These are phyloP conservation scores for Fusarium mexicanum DNA, from an alignment of 2,329 filamentous ascomycete genomes.

Conservation along the genomic window DNA sequence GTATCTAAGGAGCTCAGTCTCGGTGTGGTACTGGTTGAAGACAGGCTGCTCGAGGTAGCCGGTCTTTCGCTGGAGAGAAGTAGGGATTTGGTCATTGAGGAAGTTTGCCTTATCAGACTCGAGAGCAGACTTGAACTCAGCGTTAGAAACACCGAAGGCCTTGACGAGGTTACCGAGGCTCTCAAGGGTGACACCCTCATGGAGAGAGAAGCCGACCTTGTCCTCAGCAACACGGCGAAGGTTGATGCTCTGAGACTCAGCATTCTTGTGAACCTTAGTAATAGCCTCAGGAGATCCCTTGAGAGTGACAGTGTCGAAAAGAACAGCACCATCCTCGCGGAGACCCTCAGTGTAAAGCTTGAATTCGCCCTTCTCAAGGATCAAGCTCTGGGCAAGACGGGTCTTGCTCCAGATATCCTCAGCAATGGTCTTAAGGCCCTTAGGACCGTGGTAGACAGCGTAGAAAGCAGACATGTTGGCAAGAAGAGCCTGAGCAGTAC, in stretches of 20 bases:
- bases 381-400: slow-evolving; percentile 67
- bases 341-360: slow-evolving; percentile 68
- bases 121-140: slow-evolving; percentile 38
- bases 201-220: slow-evolving; percentile 47
- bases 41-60: slow-evolving; percentile 87
- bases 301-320: slow-evolving; percentile 86
- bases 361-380: slow-evolving; percentile 63
- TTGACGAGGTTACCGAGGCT: slow-evolving; percentile 38
- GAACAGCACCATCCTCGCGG: slow-evolving; percentile 63
- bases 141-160: slow-evolving; percentile 40
- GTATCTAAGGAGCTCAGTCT: slow-evolving; percentile 92
- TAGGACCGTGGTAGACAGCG: slow-evolving; percentile 90
- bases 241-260: slow-evolving; percentile 37
- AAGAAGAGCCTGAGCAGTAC: slow-evolving; percentile 91
- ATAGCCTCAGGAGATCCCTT: slow-evolving; percentile 51
- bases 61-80: slow-evolving; percentile 75
- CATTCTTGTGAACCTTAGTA: slow-evolving; percentile 38
- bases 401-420: slow-evolving; percentile 77
- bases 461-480: slow-evolving; percentile 98
- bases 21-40: slow-evolving; percentile 94
- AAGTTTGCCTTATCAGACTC: slow-evolving; percentile 48
- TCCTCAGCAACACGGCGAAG: slow-evolving; percentile 44
- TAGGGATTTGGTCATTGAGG: slow-evolving; percentile 58
- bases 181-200: slow-evolving; percentile 42
- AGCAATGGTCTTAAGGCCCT: slow-evolving; percentile 84